Conservation (phyloP, 768 basidiomycete species). For the Leccinellum luteum region DNA sequence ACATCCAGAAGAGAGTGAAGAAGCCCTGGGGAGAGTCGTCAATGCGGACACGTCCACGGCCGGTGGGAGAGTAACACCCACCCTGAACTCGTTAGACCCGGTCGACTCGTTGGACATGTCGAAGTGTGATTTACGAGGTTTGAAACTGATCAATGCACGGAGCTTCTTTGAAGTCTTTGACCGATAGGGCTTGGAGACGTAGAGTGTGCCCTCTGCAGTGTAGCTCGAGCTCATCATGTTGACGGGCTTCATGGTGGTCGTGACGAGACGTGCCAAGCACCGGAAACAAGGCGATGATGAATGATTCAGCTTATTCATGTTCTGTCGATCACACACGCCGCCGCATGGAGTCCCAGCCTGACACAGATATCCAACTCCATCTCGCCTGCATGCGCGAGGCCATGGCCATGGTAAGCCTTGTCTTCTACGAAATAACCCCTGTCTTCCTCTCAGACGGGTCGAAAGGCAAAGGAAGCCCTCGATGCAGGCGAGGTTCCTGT, state of each 20-base stretch:
- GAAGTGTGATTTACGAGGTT: constrained; percentile 81
- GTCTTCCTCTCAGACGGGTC: constrained; percentile 6
- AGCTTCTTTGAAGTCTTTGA: constrained; percentile 74
- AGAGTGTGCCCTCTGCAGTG: constrained; percentile 63
- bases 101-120: constrained; percentile 77
- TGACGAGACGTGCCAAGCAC: constrained; percentile 5
- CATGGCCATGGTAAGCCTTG: constrained; percentile 65
- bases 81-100: constrained; percentile 82
- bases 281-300: constrained; percentile 6
- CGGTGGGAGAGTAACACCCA: constrained; percentile 24
- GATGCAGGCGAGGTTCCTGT: constrained; percentile 89
- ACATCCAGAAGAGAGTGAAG: constrained; percentile 93
- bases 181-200: constrained; percentile 74
- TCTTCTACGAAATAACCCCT: neutral
- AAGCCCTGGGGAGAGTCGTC: constrained; percentile 62
- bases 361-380: constrained; percentile 28
- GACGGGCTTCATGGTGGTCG: constrained; percentile 14
- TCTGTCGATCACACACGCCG: neutral
- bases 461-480: constrained; percentile 83
- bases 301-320: neutral
- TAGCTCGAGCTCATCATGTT: constrained; percentile 22
- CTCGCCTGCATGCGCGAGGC: constrained; percentile 81
- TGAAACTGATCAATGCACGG: constrained; percentile 81
- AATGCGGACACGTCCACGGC: constrained; percentile 1
- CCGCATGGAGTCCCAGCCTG: neutral